Percentiles rank a stretch among this genome's conserved stretches.
Conservation (phyloP, 2,329 filamentous ascomycete species). For the Cladosporium halotolerans region DNA sequence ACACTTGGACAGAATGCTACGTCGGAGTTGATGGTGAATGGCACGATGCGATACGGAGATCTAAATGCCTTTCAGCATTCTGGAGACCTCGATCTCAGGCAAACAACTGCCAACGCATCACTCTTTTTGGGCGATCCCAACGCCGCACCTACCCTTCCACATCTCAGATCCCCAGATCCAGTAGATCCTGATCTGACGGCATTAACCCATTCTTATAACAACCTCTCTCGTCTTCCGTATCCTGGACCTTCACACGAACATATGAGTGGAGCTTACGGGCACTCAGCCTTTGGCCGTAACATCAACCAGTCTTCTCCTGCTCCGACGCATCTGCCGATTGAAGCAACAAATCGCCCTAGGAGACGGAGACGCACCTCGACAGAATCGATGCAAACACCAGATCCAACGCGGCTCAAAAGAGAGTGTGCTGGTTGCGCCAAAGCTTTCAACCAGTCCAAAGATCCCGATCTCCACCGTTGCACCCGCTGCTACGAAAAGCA, state of each 20-base stretch:
- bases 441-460: slow-evolving; percentile 6
- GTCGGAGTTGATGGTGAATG: too few relatives aligned
- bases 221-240: background rate
- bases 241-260: background rate
- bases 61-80: too few relatives aligned
- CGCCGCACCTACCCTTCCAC: background rate
- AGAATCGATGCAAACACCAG: background rate
- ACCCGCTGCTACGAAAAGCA: slow-evolving; percentile 9
- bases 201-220: background rate
- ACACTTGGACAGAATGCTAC: too few relatives aligned
- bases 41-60: too few relatives aligned
- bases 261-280: background rate
- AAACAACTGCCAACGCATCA: slow-evolving; percentile 3
- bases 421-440: slow-evolving; percentile 9
- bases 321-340: background rate
- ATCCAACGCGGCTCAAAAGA: slow-evolving; percentile 5
- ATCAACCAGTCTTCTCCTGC: background rate
- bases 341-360: background rate
- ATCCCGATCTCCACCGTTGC: slow-evolving; percentile 2
- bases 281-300: background rate
- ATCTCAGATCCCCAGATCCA: background rate
- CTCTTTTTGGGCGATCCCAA: background rate
- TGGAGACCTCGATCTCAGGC: background rate
- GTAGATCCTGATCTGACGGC: background rate
- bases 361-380: background rate